Conservation (phyloP, 768 basidiomycete genomes). For the Russula earlei region DNA sequence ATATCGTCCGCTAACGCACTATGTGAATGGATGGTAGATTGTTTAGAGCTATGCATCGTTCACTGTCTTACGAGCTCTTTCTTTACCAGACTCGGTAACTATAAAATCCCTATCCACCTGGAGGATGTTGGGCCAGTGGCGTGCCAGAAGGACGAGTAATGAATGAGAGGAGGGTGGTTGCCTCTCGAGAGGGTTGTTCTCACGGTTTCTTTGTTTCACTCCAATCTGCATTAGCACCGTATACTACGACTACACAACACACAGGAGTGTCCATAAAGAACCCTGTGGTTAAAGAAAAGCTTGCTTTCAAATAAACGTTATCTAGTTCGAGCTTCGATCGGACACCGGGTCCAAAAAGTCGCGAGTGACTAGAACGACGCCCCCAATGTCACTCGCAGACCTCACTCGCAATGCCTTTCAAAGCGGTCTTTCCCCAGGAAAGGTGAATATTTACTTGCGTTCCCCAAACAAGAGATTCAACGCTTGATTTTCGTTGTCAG, state of each 20-base stretch:
- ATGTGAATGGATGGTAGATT: slow-evolving; percentile 11
- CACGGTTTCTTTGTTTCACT: neutral
- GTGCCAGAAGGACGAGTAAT: neutral
- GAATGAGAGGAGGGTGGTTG: too few relatives aligned
- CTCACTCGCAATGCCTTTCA: slow-evolving; percentile 69
- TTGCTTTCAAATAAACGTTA: too few relatives aligned
- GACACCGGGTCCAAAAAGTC: too few relatives aligned
- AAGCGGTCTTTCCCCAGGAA: slow-evolving; percentile 51
- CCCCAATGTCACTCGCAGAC: slow-evolving; percentile 53
- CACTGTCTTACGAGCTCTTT: neutral
- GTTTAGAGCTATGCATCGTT: neutral
- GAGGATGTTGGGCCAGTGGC: too few relatives aligned
- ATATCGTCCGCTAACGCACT: slow-evolving; percentile 12
- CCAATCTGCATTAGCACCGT: too few relatives aligned
- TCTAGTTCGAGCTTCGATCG: too few relatives aligned
- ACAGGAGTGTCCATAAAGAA: too few relatives aligned
- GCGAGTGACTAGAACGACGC: neutral
- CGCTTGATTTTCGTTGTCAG: slow-evolving; percentile 29
- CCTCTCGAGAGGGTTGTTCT: neutral
- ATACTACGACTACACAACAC: too few relatives aligned
- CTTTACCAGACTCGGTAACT: neutral
- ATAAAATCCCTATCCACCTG: too few relatives aligned
- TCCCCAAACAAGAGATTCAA: neutral
- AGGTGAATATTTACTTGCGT: slow-evolving; percentile 36
- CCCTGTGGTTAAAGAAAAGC: too few relatives aligned